Conservation (phyloP, 2,329 filamentous ascomycete genomes). For the Trichoderma sp. region DNA sequence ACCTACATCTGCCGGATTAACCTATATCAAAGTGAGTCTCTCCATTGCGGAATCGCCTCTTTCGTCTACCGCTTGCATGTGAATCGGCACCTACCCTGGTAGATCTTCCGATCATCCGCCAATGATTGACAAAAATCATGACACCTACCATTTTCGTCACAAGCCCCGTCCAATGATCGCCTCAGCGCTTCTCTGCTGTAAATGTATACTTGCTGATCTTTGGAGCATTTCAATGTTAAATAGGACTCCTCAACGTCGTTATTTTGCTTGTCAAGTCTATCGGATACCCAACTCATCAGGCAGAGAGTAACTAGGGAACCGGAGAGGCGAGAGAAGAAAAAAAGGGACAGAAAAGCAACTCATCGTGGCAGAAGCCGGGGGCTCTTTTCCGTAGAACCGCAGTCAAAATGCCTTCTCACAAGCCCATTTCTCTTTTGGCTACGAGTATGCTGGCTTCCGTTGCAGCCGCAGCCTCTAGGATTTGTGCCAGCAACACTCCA, state of each 20-base stretch:
- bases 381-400: neutral
- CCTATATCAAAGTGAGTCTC: neutral
- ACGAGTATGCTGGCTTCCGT: constrained; percentile 21
- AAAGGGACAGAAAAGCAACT: neutral
- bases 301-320: neutral
- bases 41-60: neutral
- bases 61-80: neutral
- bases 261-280: neutral
- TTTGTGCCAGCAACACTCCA: constrained; percentile 40
- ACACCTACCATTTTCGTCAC: constrained; percentile 21
- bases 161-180: constrained; percentile 11
- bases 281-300: neutral
- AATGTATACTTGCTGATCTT: constrained; percentile 6
- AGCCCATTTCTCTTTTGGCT: constrained; percentile 24
- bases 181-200: neutral
- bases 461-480: constrained; percentile 21
- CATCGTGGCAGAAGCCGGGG: neutral
- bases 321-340: neutral
- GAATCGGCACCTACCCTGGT: constrained; percentile 1
- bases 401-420: constrained; percentile 22
- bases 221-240: neutral
- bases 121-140: neutral
- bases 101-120: neutral
- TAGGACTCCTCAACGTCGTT: neutral
- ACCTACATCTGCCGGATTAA: neutral